Base-by-base conservation (phyloP, 495 filamentous ascomycete species). In the Aspergillus coremiiformis region DNA sequence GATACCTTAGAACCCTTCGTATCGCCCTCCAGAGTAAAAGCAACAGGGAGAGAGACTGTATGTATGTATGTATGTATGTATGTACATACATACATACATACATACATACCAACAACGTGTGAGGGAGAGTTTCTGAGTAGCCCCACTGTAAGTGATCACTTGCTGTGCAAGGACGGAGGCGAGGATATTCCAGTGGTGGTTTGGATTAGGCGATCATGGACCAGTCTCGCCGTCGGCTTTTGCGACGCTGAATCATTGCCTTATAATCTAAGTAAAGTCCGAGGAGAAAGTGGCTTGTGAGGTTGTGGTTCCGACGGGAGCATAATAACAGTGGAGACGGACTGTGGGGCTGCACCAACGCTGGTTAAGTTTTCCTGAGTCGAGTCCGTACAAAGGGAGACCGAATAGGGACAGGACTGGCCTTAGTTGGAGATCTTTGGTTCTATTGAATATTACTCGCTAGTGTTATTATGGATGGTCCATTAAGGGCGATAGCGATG, bases 241-340 rank as follows among this genome's bases (percentile, higher is more conserved):
- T n/a, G n/a, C n/a, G n/a, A n/a, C n/a, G n/a, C n/a, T n/a, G n/a
- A n/a, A n/a, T n/a, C n/a, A n/a, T n/a, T n/a, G n/a, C n/a, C n/a
- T n/a, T n/a, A n/a, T n/a, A n/a, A n/a, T n/a, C n/a, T n/a, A n/a
- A n/a, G n/a, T n/a, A n/a, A n/a, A n/a, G 4, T 27, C 24, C 24
- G 20, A 32, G 26, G 20, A 15, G 29, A 23, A 20, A 33, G 26
- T 44, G 42, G 15, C 2, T 32, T 24, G 6, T 48, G 45, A 14
- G 35, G 45, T 23, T 48, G 37, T 47, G n/a, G 30, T 48, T 48
- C 24, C 43, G 19, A 29, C 43, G 24, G 43, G 43, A 45, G 24
- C 7, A 45, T 17, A 45, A 45, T 45, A 19, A 45, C 24, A 5
- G 43, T 45, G 43, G 43, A 45, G 43, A n/a, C 43, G 29, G 24